Conservation (phyloP, 805 yeast species). For the Kregervanrija pseudodelftensis region DNA sequence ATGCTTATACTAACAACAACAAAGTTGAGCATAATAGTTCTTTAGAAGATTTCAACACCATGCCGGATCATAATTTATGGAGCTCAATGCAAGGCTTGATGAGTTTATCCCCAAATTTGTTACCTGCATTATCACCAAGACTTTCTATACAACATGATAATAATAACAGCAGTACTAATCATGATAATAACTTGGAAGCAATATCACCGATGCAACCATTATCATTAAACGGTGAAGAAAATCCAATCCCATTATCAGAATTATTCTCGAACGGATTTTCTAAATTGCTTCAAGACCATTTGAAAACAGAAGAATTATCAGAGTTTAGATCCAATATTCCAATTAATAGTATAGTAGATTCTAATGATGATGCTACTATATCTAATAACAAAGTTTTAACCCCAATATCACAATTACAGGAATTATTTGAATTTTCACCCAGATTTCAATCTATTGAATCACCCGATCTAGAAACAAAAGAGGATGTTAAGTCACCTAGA, state of each 20-base stretch:
- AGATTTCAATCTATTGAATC: neutral
- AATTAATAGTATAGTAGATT: neutral
- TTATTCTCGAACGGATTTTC: slow-evolving; percentile 22
- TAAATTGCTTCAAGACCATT: slow-evolving; percentile 17
- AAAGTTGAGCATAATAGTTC: neutral
- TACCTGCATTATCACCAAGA: no score
- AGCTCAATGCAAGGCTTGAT: no score
- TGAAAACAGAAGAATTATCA: slow-evolving; percentile 5
- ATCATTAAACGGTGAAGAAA: slow-evolving; percentile 7
- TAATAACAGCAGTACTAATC: no score
- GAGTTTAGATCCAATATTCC: neutral
- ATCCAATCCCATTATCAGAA: slow-evolving; percentile 7
- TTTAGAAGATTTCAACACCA: no score
- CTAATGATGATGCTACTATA: neutral
- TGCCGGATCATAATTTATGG: no score
- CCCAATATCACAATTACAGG: slow-evolving; percentile 9
- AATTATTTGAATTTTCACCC: slow-evolving; percentile 11
- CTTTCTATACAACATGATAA: no score
- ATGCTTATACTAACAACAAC: slow-evolving; percentile 5
- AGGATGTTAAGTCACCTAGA: no score
- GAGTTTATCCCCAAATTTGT: no score
- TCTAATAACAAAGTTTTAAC: neutral
- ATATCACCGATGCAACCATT: slow-evolving; percentile 2
- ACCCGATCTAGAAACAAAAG: no score
- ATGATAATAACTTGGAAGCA: no score